Evolutionary conservation across 108 stramenopile species (phyloP), one percentile per base, ranked within the genome.

Genomic region (Asterionellopsis glacialis): DNA sequence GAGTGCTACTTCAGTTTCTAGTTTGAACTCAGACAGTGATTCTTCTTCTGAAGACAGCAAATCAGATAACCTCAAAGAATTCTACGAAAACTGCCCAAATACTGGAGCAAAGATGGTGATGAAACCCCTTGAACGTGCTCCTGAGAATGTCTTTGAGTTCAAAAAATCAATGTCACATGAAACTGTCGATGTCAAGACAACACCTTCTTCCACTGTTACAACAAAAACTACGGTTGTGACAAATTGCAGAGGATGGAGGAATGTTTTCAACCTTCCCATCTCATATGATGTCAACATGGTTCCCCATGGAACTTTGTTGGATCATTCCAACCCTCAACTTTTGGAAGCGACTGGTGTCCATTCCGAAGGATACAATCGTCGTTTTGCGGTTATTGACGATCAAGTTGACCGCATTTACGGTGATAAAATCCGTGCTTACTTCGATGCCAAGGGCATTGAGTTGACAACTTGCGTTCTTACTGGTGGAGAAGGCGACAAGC

Each of bases 231-330:
- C 87, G 45, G 67, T 87, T 16, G 81, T 88, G 23, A 69, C 85
- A 1, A 76, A 79, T 1, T 68, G 80, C 18, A 68, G 84, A 14
- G 93, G 93, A 16, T 94, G 90, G 89, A 77, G 93, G 33, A 91
- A 91, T 68, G 66, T 91, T 58, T 94, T 91, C 64, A 67, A 84
- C 1, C 67, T 94, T 54, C 93, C 93, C 33, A 90, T 95, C 42
- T 88, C 90, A 5, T 95, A 94, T 55, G 90, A 91, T 68, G 87
- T 94, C 55, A 88, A 87, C 59, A 80, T 93, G 75, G 77, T 93
- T 48, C 75, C 86, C 0, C 74, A 78, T 66, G 91, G 88, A 43
- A 90, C 91, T 11, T 41, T 93, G 38, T 68, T 93, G 33, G 86
- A 90, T 59, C 64, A 82, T 9, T 45, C 66, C 14, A 93, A 93